Evolutionary conservation across 2,329 filamentous ascomycete species (phyloP).

Genomic region (Phoma sp.): DNA sequence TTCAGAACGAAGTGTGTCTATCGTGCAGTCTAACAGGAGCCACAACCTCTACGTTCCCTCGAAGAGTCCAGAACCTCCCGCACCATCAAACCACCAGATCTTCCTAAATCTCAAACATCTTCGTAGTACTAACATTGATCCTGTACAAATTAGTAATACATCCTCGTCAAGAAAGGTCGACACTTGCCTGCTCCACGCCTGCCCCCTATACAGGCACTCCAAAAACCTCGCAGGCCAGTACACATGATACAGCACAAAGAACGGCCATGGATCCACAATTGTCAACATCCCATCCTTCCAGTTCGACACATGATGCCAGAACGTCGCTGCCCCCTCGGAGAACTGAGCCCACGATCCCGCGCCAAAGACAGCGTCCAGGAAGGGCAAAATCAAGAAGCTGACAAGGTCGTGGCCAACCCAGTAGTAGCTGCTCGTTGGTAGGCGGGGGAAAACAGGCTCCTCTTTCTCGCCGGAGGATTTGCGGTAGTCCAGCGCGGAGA

Average conservation of each 20-base stretch:
- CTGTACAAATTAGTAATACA: slow-evolving; percentile 39
- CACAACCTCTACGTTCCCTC: not conserved
- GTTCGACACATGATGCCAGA: slow-evolving; percentile 52
- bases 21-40: too few species aligned
- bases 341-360: slow-evolving; percentile 27
- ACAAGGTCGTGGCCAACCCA: slow-evolving; percentile 74
- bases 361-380: slow-evolving; percentile 38
- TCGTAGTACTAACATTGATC: slow-evolving; percentile 72
- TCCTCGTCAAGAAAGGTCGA: not conserved
- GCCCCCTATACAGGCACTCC: slow-evolving; percentile 53
- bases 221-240: slow-evolving; percentile 64
- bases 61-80: not conserved
- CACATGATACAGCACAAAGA: slow-evolving; percentile 61
- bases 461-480: slow-evolving; percentile 10
- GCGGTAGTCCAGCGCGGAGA: slow-evolving; percentile 32
- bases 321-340: slow-evolving; percentile 35
- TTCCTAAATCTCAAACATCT: slow-evolving; percentile 56
- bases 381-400: slow-evolving; percentile 53
- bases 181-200: slow-evolving; percentile 61
- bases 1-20: too few species aligned
- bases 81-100: not conserved
- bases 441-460: slow-evolving; percentile 29
- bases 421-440: slow-evolving; percentile 55
- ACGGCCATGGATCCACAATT: slow-evolving; percentile 59
- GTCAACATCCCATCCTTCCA: slow-evolving; percentile 62